Conservation (phyloP, 495 filamentous ascomycete genomes). For the Acidiella bohemica region DNA sequence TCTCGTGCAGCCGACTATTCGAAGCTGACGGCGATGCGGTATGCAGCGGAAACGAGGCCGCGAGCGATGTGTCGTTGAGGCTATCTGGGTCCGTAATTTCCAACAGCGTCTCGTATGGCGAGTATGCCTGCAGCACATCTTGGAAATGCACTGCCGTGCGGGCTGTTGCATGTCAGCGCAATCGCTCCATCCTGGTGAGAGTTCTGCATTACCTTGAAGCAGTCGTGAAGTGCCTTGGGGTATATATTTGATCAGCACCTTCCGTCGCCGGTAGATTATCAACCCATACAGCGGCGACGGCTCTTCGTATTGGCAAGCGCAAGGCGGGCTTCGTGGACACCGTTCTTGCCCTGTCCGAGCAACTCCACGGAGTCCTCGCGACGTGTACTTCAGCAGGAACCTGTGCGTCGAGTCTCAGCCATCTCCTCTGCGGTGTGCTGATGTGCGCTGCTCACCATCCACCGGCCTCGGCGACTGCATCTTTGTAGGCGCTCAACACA, state of each 20-base stretch:
- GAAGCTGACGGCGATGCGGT: slow-evolving; percentile 79
- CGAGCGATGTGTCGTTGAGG: slow-evolving; percentile 74
- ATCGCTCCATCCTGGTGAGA: too few species aligned
- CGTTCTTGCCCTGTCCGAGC: slow-evolving; percentile 62
- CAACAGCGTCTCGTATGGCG: slow-evolving; percentile 74
- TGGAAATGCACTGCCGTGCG: slow-evolving; percentile 91
- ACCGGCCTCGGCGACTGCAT: slow-evolving; percentile 66
- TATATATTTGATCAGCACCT: slow-evolving; percentile 81
- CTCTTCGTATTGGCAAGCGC: slow-evolving; percentile 67
- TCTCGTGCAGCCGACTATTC: slow-evolving; percentile 75
- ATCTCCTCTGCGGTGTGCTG: slow-evolving; percentile 1
- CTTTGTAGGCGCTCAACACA: slow-evolving; percentile 73
- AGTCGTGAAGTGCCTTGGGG: slow-evolving; percentile 82
- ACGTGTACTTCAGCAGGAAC: slow-evolving; percentile 86
- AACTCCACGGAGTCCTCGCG: slow-evolving; percentile 81
- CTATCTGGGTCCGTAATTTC: slow-evolving; percentile 58
- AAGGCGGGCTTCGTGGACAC: slow-evolving; percentile 70
- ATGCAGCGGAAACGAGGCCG: slow-evolving; percentile 79
- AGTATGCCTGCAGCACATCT: slow-evolving; percentile 70
- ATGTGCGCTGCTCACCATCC: slow-evolving; percentile 90
- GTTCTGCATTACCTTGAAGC: slow-evolving; percentile 79
- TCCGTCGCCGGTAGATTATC: slow-evolving; percentile 74
- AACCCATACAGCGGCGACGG: slow-evolving; percentile 84
- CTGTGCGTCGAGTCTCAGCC: slow-evolving; percentile 32
- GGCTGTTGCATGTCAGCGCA: slow-evolving; percentile 38